Evolutionary conservation across 176 grass and related monocot species (phyloP).

Genomic region (Pharus latifolius): DNA sequence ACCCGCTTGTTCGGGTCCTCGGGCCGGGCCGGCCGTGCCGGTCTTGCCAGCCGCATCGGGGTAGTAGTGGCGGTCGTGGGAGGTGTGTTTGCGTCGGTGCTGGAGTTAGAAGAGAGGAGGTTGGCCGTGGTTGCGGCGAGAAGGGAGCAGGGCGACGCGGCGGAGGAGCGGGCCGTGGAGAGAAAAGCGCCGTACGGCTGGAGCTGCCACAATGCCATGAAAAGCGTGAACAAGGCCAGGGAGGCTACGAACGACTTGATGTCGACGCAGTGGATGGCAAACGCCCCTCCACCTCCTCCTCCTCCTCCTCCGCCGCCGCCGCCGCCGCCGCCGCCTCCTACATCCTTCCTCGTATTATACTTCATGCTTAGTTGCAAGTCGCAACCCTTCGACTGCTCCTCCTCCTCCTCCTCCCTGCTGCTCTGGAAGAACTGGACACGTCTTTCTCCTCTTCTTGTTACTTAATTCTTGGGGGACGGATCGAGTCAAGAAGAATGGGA

Average conservation of each 20-base stretch:
- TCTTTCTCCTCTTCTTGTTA: neutral
- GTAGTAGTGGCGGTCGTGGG: neutral
- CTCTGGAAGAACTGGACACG: neutral
- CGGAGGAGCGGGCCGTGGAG: conserved; percentile 19
- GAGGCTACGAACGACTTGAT: conserved; percentile 60
- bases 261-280: conserved; percentile 54
- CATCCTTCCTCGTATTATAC: conserved; percentile 36
- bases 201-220: conserved; percentile 76
- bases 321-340: conserved; percentile 15
- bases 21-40: neutral
- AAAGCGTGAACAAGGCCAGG: conserved; percentile 57
- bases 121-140: neutral
- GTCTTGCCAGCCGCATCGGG: neutral
- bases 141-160: conserved; percentile 5
- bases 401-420: neutral
- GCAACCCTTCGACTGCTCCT: too few relatives aligned
- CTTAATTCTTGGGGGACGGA: conserved; percentile 5
- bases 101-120: neutral
- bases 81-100: too few relatives aligned
- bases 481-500: neutral
- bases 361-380: conserved; percentile 25
- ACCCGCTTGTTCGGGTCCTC: conserved; percentile 53
- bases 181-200: conserved; percentile 70
- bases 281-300: conserved; percentile 14
- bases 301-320: conserved; percentile 29